Conservation (phyloP, 192 early-diverging fungal genomes). For the Backusella macrospora region DNA sequence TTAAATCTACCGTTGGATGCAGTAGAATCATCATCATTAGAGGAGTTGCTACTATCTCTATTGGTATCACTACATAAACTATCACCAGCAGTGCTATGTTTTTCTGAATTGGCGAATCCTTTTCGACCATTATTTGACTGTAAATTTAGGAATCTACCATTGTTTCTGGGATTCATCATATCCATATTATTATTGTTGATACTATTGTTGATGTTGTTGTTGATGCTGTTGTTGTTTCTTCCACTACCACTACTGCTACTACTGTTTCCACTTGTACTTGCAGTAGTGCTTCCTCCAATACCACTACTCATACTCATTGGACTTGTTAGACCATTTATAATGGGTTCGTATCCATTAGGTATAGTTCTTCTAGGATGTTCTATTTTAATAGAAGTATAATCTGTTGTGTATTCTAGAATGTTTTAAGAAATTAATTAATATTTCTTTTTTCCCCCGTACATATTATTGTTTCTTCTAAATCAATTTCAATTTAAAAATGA, state of each 20-base stretch:
- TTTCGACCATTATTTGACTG: too few relatives aligned
- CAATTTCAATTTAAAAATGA: not conserved
- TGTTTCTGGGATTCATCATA: too few relatives aligned
- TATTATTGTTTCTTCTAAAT: not conserved
- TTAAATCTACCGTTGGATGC: not conserved
- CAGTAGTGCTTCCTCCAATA: not conserved
- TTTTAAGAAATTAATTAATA: not conserved
- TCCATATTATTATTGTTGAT: too few relatives aligned
- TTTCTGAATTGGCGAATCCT: too few relatives aligned
- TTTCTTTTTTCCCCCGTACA: too few relatives aligned
- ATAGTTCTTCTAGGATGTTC: not conserved
- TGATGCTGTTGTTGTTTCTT: not conserved
- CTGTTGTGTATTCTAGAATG: not conserved
- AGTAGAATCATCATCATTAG: slow-evolving; percentile 24
- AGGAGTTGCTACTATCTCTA: slow-evolving; percentile 13
- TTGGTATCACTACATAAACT: not conserved
- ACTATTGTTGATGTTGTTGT: not conserved
- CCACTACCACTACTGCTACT: not conserved
- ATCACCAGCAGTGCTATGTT: too few relatives aligned
- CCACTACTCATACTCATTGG: not conserved
- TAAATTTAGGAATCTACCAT: too few relatives aligned
- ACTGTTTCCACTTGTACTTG: slow-evolving; percentile 8
- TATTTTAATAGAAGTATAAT: not conserved
- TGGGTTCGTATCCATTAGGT: not conserved
- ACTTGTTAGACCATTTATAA: not conserved